phyloP scores from a whole-genome alignment of 352 stramenopile genomes.

The Phytophthora agathidicida region DNA sequence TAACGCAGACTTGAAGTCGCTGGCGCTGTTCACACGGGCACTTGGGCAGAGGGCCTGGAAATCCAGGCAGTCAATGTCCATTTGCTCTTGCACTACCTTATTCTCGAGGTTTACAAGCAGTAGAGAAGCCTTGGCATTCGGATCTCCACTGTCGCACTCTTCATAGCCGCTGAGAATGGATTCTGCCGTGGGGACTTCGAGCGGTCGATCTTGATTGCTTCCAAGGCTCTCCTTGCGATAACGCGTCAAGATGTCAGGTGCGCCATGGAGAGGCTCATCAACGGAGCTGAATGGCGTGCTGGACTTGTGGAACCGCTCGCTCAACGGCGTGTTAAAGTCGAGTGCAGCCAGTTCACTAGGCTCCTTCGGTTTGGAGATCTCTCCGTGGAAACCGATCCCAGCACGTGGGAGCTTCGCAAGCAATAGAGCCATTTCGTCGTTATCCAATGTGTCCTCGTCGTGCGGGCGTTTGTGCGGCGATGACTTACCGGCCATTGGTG shows the following conservation, averaged over 20 bases:
- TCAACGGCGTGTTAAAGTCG: constrained; percentile 55
- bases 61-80: constrained; percentile 70
- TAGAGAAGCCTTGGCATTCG: constrained; percentile 68
- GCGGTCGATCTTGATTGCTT: constrained; percentile 22
- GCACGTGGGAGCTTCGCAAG: constrained; percentile 71
- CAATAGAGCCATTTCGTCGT: constrained; percentile 62
- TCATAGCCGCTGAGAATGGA: constrained; percentile 82
- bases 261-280: constrained; percentile 58
- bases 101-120: constrained; percentile 51
- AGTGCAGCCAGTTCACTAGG: constrained; percentile 51
- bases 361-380: constrained; percentile 64
- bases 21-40: constrained; percentile 16
- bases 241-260: constrained; percentile 33
- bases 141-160: constrained; percentile 81
- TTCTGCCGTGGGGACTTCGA: constrained; percentile 76
- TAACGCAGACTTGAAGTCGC: constrained; percentile 40
- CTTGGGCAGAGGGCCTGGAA: constrained; percentile 69
- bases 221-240: constrained; percentile 37
- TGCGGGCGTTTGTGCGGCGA: constrained; percentile 59
- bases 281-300: constrained; percentile 79
- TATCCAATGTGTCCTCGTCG: constrained; percentile 55
- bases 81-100: constrained; percentile 44
- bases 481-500: constrained; percentile 4
- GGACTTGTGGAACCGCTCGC: constrained; percentile 81
- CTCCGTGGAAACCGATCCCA: constrained; percentile 80